A percentile compares a stretch with the other conserved stretches of the same genome.
phyloP scores from a whole-genome alignment of 2,329 filamentous ascomycete species.

The Aspergillus calidoustus region DNA sequence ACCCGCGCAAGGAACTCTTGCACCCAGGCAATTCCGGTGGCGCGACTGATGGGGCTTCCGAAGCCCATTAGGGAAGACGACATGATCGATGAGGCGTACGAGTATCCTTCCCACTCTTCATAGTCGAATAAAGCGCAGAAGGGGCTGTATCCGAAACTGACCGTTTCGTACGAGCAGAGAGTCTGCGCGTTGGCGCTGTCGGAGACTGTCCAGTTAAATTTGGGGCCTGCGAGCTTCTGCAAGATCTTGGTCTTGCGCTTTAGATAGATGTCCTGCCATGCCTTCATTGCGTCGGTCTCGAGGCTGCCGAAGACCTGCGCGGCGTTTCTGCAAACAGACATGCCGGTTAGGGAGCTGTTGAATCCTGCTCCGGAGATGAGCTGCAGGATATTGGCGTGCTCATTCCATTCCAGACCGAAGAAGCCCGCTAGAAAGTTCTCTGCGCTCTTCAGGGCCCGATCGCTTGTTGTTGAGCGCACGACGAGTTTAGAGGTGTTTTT shows the following conservation, averaged over 20 bases:
- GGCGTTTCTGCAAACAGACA: constrained; percentile 54
- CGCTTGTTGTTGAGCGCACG: too few species aligned
- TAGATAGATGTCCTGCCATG: constrained; percentile 64
- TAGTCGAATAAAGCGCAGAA: constrained; percentile 78
- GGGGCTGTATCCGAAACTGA: constrained; percentile 74
- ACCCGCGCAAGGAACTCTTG: constrained; percentile 75
- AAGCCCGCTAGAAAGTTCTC: too few species aligned
- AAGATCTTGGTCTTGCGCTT: constrained; percentile 67
- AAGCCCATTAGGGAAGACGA: constrained; percentile 68
- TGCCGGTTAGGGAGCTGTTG: too few species aligned
- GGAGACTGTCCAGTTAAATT: constrained; percentile 66
- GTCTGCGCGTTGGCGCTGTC: constrained; percentile 72
- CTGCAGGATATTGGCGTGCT: constrained; percentile 23
- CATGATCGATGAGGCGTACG: constrained; percentile 70
- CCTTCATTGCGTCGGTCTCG: too few species aligned
- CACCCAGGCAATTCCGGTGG: constrained; percentile 74
- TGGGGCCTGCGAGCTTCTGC: constrained; percentile 54
- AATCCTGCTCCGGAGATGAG: too few species aligned
- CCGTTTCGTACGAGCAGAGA: constrained; percentile 77
- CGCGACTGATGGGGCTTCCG: constrained; percentile 68
- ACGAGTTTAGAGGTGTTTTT: too few species aligned
- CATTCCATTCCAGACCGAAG: constrained; percentile 27
- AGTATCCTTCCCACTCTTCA: constrained; percentile 73
- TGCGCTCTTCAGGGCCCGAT: too few species aligned
- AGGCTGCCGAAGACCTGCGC: too few species aligned